Evolutionary conservation across 78 protist species (phyloP), one percentile per base, ranked within the genome.

Genomic region (Creolimax fragrantissima): DNA sequence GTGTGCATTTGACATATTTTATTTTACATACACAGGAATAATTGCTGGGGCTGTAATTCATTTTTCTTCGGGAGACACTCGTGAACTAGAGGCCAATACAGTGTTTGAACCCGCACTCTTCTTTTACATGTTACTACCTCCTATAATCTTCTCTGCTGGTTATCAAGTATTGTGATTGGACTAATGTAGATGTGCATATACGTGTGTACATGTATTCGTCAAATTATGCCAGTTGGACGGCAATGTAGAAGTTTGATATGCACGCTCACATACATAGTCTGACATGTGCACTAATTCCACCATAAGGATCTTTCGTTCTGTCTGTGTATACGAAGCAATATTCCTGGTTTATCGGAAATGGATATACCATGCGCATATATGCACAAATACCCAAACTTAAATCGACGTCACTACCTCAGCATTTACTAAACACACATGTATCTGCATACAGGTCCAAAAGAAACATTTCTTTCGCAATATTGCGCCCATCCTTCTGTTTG

Each of bases 141-240:
- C 94, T 11, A 92, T 92, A 36, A 92, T 92, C 2, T 92, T 92
- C 58, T 2, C 81, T 35, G 90, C 91, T 32, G 94, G 94, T n/a
- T 92, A 92, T 45, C 41, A 85, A 24, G 81, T 92, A 41, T 41
- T n/a, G n/a, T n/a, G 32, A 66, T 42, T 41, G 89, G 3, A 2
- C 35, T n/a, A 5, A 35, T 36, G 3, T 36, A 3, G 24, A 44
- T 7, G 88, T 84, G 88, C 39, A 35, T 3, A 6, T 24, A 5
- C 37, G 85, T 81, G 85, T 81, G 4, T 24, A 81, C 37, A 41
- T 81, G 4, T 24, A 58, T 58, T 58, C 17, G 74, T 58, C 36
- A n/a, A n/a, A n/a, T n/a, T n/a, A n/a, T n/a, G n/a, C n/a, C n/a
- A n/a, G n/a, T n/a, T n/a, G n/a, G n/a, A n/a, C n/a, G n/a, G n/a